phyloP scores from a whole-genome alignment of 2,329 filamentous ascomycete species.

The Trichothecium roseum region DNA sequence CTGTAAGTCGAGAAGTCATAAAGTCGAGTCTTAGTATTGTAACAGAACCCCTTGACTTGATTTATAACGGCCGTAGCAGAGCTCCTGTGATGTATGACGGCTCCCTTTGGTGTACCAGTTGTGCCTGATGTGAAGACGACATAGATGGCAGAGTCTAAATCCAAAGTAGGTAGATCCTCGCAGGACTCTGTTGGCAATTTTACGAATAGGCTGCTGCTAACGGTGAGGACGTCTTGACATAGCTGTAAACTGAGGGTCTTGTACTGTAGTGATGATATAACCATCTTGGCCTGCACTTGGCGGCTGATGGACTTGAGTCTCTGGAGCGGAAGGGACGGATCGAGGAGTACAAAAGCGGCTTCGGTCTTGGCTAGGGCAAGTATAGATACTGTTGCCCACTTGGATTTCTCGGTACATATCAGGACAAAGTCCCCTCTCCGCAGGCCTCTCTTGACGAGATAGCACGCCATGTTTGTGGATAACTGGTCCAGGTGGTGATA shows the following conservation, averaged over 20 bases:
- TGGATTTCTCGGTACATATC: slow-evolving; percentile 18
- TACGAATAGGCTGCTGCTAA: neutral
- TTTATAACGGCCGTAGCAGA: neutral
- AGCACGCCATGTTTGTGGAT: slow-evolving; percentile 28
- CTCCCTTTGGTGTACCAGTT: slow-evolving; percentile 35
- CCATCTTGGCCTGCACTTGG: slow-evolving; percentile 2
- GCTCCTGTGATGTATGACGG: slow-evolving; percentile 1
- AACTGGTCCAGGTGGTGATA: slow-evolving; percentile 31
- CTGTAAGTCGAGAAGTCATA: slow-evolving; percentile 7
- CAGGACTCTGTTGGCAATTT: neutral
- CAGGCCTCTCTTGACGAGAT: slow-evolving; percentile 22
- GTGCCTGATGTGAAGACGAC: slow-evolving; percentile 43
- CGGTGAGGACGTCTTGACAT: neutral
- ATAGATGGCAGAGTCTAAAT: slow-evolving; percentile 7
- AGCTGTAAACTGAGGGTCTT: slow-evolving; percentile 10
- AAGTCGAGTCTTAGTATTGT: slow-evolving; percentile 18
- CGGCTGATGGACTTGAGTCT: slow-evolving; percentile 5
- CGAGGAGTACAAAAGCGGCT: slow-evolving; percentile 18
- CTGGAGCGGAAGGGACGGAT: slow-evolving; percentile 9
- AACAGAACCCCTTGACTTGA: slow-evolving; percentile 24
- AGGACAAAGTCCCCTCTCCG: slow-evolving; percentile 6
- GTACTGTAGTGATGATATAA: slow-evolving; percentile 1
- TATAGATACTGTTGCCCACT: slow-evolving; percentile 15
- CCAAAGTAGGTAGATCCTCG: neutral
- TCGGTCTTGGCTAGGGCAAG: slow-evolving; percentile 20